Conservation (phyloP, 208 protist genomes). For the Naegleria fowleri region DNA sequence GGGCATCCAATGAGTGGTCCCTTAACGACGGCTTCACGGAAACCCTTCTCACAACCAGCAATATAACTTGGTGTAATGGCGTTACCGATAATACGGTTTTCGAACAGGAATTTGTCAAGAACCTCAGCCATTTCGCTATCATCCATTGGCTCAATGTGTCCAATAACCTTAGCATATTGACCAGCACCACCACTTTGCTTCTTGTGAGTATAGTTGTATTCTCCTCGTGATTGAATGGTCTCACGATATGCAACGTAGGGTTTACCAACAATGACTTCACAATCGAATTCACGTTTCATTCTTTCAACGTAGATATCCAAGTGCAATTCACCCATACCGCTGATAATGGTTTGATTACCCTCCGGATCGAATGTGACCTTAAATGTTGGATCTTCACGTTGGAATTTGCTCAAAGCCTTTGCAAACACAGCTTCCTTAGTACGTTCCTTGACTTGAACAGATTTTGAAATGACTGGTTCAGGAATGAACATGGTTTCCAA, state of each 20-base stretch:
- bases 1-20: slow-evolving; percentile 88
- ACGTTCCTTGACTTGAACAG: slow-evolving; percentile 78
- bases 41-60: slow-evolving; percentile 66
- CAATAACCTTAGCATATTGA: slow-evolving; percentile 93
- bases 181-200: slow-evolving; percentile 96
- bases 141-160: slow-evolving; percentile 82
- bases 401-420: slow-evolving; percentile 82
- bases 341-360: slow-evolving; percentile 86
- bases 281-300: slow-evolving; percentile 83
- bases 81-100: slow-evolving; percentile 79
- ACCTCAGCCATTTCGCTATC: slow-evolving; percentile 79
- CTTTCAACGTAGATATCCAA: slow-evolving; percentile 93
- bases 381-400: slow-evolving; percentile 93
- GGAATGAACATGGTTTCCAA: slow-evolving; percentile 95
- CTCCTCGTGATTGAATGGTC: slow-evolving; percentile 68
- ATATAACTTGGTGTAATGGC: slow-evolving; percentile 66
- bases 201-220: slow-evolving; percentile 96
- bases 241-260: slow-evolving; percentile 77
- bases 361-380: slow-evolving; percentile 80
- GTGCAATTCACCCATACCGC: slow-evolving; percentile 94
- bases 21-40: slow-evolving; percentile 51
- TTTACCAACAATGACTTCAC: slow-evolving; percentile 77
- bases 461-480: slow-evolving; percentile 93
- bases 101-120: slow-evolving; percentile 80
- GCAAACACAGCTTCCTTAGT: slow-evolving; percentile 78